Evolutionary conservation across 2,329 filamentous ascomycete genomes (phyloP).

Genomic region (Endothia cerciana): DNA sequence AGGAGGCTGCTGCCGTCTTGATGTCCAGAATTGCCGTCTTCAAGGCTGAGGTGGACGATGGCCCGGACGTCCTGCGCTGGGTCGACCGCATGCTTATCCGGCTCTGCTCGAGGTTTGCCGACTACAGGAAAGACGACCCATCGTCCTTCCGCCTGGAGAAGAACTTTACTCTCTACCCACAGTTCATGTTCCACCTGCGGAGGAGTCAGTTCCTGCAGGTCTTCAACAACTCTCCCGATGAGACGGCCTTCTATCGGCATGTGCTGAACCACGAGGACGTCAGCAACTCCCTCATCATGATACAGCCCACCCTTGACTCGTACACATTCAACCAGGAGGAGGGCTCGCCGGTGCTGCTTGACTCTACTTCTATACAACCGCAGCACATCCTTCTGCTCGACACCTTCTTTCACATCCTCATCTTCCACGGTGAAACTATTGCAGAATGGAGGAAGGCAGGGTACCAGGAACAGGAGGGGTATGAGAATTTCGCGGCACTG

Average conservation of each 20-base stretch:
- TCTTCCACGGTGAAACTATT: constrained; percentile 98
- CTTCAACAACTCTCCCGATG: constrained; percentile 99
- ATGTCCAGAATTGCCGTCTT: constrained; percentile 99
- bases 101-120: constrained; percentile 92
- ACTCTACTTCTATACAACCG: constrained; percentile 94
- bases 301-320: constrained; percentile 94
- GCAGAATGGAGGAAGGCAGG: constrained; percentile 98
- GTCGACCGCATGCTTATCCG: constrained; percentile 98
- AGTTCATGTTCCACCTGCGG: constrained; percentile 99
- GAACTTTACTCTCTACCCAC: constrained; percentile 98
- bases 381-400: constrained; percentile 93
- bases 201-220: constrained; percentile 97
- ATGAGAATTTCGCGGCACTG: constrained; percentile 90
- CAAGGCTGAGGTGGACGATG: constrained; percentile 97
- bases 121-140: constrained; percentile 97
- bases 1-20: constrained; percentile 94
- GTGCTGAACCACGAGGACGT: constrained; percentile 97
- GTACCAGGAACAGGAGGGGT: constrained; percentile 97
- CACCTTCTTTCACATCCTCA: constrained; percentile 99
- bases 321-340: constrained; percentile 97
- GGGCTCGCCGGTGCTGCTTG: constrained; percentile 87
- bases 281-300: constrained; percentile 97
- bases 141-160: constrained; percentile 96
- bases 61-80: constrained; percentile 97
- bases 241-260: constrained; percentile 98